Conservation (phyloP, 345 rosid genomes). For the Bruguiera parviflora region DNA sequence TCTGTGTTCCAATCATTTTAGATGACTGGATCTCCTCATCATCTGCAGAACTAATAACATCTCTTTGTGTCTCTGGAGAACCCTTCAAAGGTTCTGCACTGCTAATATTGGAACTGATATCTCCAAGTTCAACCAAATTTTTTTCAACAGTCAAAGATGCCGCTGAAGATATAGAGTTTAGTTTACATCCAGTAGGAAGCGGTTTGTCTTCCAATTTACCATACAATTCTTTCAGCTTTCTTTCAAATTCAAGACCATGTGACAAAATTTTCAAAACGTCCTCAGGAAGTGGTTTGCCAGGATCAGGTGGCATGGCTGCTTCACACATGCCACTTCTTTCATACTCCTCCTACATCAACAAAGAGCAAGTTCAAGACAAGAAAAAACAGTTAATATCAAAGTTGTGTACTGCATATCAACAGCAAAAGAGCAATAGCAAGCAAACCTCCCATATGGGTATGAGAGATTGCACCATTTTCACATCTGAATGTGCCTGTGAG, state of each 20-base stretch:
- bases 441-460: slow-evolving; percentile 97
- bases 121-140: slow-evolving; percentile 31
- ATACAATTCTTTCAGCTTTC: slow-evolving; percentile 39
- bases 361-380: slow-evolving; percentile 16
- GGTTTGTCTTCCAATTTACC: slow-evolving; percentile 26
- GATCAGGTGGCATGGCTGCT: slow-evolving; percentile 51
- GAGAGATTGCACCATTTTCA: slow-evolving; percentile 92
- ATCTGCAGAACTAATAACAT: slow-evolving; percentile 21
- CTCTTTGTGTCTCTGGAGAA: slow-evolving; percentile 15
- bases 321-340: slow-evolving; percentile 67
- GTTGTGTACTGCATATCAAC: neutral
- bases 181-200: slow-evolving; percentile 25
- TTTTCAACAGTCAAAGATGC: slow-evolving; percentile 24
- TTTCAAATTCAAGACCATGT: slow-evolving; percentile 47
- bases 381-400: slow-evolving; percentile 6
- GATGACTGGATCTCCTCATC: slow-evolving; percentile 25
- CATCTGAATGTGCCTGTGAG: slow-evolving; percentile 69
- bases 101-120: slow-evolving; percentile 27
- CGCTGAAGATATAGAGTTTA: slow-evolving; percentile 27
- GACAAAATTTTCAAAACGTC: slow-evolving; percentile 67
- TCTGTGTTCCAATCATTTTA: slow-evolving; percentile 21
- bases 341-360: slow-evolving; percentile 68
- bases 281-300: slow-evolving; percentile 63
- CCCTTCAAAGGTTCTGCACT: slow-evolving; percentile 27
- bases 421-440: slow-evolving; percentile 12